A percentile compares a stretch with the other conserved stretches of the same genome.
These are phyloP conservation scores for Brassica hybrid DNA, from an alignment of 441 rosid genomes.

Conservation along the genomic window DNA sequence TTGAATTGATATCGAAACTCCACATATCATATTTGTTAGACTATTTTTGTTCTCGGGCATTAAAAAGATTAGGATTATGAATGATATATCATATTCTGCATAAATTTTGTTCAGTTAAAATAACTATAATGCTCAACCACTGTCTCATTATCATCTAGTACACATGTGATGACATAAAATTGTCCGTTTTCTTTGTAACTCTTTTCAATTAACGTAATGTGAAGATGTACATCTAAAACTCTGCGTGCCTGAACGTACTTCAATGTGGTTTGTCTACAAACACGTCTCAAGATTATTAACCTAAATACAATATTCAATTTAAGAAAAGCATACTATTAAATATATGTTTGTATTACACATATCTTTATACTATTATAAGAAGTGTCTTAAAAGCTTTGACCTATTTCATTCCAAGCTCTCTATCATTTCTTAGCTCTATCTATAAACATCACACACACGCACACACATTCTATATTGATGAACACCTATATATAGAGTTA, in stretches of 20 bases:
- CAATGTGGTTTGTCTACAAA: not conserved
- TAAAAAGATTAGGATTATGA: not conserved
- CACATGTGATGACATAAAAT: not conserved
- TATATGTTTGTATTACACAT: not conserved
- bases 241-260: not conserved
- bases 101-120: not conserved
- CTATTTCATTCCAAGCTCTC: constrained; percentile 35
- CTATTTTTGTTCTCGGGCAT: not conserved
- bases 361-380: constrained; percentile 8
- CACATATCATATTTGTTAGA: not conserved
- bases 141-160: not conserved
- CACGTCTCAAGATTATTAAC: not conserved
- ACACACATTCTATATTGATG: not conserved
- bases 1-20: not conserved
- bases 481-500: not conserved
- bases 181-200: not conserved
- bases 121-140: not conserved
- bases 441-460: constrained; percentile 3
- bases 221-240: constrained; percentile 3
- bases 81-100: not conserved
- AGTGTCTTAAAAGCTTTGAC: constrained; percentile 32
- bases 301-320: not conserved
- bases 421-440: constrained; percentile 20
- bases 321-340: not conserved
- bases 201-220: not conserved